Evolutionary conservation across 345 rosid genomes (phyloP), one percentile per base, ranked within the genome.

Genomic region (Eucalyptus cladocalyx): DNA sequence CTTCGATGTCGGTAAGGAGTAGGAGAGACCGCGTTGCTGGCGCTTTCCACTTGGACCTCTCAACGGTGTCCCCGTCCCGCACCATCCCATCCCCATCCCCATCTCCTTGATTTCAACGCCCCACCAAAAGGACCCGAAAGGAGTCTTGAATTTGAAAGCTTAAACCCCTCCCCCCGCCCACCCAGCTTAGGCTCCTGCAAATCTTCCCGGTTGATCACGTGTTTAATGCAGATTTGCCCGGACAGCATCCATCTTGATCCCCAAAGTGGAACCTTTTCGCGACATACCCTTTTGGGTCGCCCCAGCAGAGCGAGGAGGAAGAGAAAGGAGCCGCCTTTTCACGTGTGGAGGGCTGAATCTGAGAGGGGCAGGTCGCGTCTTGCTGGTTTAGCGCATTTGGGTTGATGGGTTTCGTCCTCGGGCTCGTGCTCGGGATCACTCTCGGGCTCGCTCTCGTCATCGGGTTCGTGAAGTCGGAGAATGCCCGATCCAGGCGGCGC

Each of bases 401-500:
- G 37, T 30, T 47, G 88, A 95, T 95, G 97, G 95, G 94, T 8
- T 98, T 98, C 87, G 80, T 98, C 19, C 67, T 94, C 72, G 99
- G 99, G 3, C 87, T 98, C 30, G 94, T 95, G 37, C 32, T 94
- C 62, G 99, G 99, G 43, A 90, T 98, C 28, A 92, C 81, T 69
- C 90, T 95, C 34, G 99, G 99, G 2, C 91, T 98, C 48, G 94
- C 94, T 9, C 90, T 98, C 42, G 92, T 98, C 88, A 93, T 96
- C 87, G 95, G 92, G n/a, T 97, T 98, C 89, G 99, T 97, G 13
- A 93, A 93, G 87, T 92, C 92, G 42, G 99, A 97, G 95, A 96
- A 95, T 92, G 89, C 94, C 56, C 97, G 99, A 95, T 98, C 99
- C 92, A 95, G 92, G 94, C 94, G 88, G 54, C 98, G 99, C 34